Base-by-base conservation (phyloP, 345 rosid genomes). In the Geranium rotundifolium region DNA sequence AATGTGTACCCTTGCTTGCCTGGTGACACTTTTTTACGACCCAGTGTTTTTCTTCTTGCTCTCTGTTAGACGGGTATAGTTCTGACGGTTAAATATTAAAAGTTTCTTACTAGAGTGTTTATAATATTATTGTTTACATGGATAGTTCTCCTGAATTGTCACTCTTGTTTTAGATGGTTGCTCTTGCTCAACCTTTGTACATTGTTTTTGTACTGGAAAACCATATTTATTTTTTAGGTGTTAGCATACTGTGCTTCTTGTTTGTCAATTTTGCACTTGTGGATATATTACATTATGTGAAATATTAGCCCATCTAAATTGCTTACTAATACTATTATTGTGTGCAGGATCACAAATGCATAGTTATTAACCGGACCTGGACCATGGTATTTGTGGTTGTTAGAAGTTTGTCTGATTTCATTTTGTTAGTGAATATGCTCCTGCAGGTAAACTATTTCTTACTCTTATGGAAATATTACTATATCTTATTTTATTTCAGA, bases 31-130 rank as follows among this genome's bases (percentile, higher is more conserved):
- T 68, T 84, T 91, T 49, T 60, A 86, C 0, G 97, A 91, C 63
- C 97, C 97, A 0, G 73, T 91, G 63, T 91, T 88, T 79, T 86
- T 88, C 87, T 83, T 88, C 79, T 62, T 86, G 77, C 75, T 85
- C 18, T 68, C 73, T 58, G 82, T 69, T 62, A 57, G 69, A 14
- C 4, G 76, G 86, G 97, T 91, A 77, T 63, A 41, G 18, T 64
- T 60, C 63, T 41, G 14, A 1, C 2, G 1, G 27, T 23, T 23
- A 23, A n/a, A 14, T 23, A 23, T 23, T 23, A 1, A 2, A 23
- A 23, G 27, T 23, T 2, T 23, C 27, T 23, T 23, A 23, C 2
- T 23, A 23, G 27, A 23, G 27, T 23, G 27, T 23, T n/a, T n/a
- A 23, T 23, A 23, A 23, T 23, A 23, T 23, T 23, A 23, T 23